Evolutionary conservation across 2,329 filamentous ascomycete genomes (phyloP).

Genomic region (Spiromastix sp.): DNA sequence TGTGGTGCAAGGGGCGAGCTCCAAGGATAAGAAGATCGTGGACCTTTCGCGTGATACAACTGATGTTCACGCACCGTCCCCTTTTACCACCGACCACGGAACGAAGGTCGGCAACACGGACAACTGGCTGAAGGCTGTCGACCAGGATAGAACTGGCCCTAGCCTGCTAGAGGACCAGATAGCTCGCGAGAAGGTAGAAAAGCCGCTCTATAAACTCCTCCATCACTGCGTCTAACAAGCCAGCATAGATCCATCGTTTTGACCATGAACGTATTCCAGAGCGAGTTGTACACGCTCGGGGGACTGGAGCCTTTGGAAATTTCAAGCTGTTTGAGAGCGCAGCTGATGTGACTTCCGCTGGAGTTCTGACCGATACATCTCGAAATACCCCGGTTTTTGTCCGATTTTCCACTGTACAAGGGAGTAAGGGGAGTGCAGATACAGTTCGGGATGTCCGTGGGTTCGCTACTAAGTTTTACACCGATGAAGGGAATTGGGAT

Average conservation of each 20-base stretch:
- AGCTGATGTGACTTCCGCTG: conserved; percentile 52
- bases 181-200: conserved; percentile 62
- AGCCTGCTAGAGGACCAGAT: conserved; percentile 61
- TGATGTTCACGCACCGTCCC: conserved; percentile 46
- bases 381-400: conserved; percentile 56
- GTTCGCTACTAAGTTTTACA: conserved; percentile 71
- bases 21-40: conserved; percentile 42
- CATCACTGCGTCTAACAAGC: background rate
- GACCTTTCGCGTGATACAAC: conserved; percentile 52
- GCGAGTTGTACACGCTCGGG: conserved; percentile 57
- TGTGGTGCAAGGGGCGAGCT: conserved; percentile 14
- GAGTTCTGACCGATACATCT: conserved; percentile 57
- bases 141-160: conserved; percentile 55
- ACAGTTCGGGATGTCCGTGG: conserved; percentile 76
- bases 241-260: conserved; percentile 47
- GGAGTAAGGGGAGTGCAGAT: conserved; percentile 65
- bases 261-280: conserved; percentile 65
- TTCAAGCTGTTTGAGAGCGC: conserved; percentile 57
- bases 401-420: conserved; percentile 69
- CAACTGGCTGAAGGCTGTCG: conserved; percentile 61
- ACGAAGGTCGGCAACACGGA: conserved; percentile 64
- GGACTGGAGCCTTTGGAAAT: conserved; percentile 53
- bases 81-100: conserved; percentile 68
- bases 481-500: conserved; percentile 67
- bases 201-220: conserved; percentile 3